phyloP scores from a whole-genome alignment of 2,329 filamentous ascomycete genomes.

The Aspergillus piperis region DNA sequence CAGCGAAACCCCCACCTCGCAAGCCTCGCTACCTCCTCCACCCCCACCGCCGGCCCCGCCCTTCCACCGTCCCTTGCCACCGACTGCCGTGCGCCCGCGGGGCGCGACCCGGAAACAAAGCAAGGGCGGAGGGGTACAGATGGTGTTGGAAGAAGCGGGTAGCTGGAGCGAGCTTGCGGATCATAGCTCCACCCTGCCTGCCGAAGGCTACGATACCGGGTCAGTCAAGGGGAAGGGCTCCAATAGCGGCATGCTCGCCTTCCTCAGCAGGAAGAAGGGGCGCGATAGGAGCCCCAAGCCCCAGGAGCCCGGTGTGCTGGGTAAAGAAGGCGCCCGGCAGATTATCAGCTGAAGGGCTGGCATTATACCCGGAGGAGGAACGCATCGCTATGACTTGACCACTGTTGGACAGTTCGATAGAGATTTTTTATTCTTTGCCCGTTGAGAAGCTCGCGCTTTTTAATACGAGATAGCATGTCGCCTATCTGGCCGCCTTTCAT shows the following conservation, averaged over 20 bases:
- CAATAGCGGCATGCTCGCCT: slow-evolving; percentile 81
- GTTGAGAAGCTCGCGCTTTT: neutral
- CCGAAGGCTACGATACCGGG: slow-evolving; percentile 57
- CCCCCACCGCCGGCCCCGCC: slow-evolving; percentile 36
- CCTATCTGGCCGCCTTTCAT: neutral
- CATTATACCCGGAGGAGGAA: neutral
- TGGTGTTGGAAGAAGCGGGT: slow-evolving; percentile 83
- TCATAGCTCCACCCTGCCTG: slow-evolving; percentile 73
- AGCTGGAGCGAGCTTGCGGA: slow-evolving; percentile 91
- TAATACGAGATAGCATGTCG: neutral
- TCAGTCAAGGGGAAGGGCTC: slow-evolving; percentile 48
- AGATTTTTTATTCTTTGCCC: slow-evolving; percentile 3
- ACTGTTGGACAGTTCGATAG: slow-evolving; percentile 2
- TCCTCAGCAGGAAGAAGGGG: slow-evolving; percentile 86
- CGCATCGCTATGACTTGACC: slow-evolving; percentile 1
- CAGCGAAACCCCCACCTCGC: slow-evolving; percentile 26
- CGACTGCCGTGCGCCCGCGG: slow-evolving; percentile 51
- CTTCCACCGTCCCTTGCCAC: slow-evolving; percentile 42
- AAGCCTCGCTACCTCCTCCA: slow-evolving; percentile 29
- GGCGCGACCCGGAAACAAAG: slow-evolving; percentile 71
- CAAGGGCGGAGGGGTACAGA: slow-evolving; percentile 81
- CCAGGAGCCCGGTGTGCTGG: slow-evolving; percentile 87
- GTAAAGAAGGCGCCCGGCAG: slow-evolving; percentile 89
- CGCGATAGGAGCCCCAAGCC: slow-evolving; percentile 90
- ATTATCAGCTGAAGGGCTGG: slow-evolving; percentile 62